Conservation (phyloP, 495 filamentous ascomycete species). For the Trichoderma orchidacearum region DNA sequence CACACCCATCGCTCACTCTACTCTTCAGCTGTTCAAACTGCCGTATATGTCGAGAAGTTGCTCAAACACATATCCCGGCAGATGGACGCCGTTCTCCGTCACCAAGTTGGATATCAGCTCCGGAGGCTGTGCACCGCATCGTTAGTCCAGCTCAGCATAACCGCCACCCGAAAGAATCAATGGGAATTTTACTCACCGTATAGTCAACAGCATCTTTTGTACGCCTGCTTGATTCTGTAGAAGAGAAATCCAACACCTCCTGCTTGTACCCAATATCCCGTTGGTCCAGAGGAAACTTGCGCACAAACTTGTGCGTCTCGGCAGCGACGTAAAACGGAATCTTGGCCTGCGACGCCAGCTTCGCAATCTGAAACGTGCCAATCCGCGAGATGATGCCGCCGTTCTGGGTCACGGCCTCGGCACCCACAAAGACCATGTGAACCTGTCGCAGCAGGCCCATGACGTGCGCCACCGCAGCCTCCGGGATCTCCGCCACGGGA, state of each 20-base stretch:
- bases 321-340: slow-evolving; percentile 85
- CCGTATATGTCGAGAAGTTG: slow-evolving; percentile 2
- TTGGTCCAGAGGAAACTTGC: slow-evolving; percentile 2
- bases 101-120: not conserved
- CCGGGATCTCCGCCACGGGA: slow-evolving; percentile 64
- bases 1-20: not conserved
- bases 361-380: slow-evolving; percentile 83
- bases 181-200: slow-evolving; percentile 36
- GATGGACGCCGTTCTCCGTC: slow-evolving; percentile 2
- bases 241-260: slow-evolving; percentile 11
- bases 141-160: not conserved
- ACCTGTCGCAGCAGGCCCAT: slow-evolving; percentile 47
- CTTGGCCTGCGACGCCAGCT: slow-evolving; percentile 60
- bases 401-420: slow-evolving; percentile 90
- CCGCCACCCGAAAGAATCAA: not conserved
- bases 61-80: not conserved
- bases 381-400: slow-evolving; percentile 82
- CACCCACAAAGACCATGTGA: slow-evolving; percentile 73
- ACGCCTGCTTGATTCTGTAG: slow-evolving; percentile 16
- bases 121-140: not conserved
- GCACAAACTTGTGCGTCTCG: slow-evolving; percentile 69
- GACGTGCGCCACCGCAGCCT: slow-evolving; percentile 64
- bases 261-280: slow-evolving; percentile 22
- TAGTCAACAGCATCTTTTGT: slow-evolving; percentile 56
- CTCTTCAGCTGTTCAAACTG: slow-evolving; percentile 1